Conservation (phyloP, 176 grass and related monocot genomes). For the Musa beccarii region DNA sequence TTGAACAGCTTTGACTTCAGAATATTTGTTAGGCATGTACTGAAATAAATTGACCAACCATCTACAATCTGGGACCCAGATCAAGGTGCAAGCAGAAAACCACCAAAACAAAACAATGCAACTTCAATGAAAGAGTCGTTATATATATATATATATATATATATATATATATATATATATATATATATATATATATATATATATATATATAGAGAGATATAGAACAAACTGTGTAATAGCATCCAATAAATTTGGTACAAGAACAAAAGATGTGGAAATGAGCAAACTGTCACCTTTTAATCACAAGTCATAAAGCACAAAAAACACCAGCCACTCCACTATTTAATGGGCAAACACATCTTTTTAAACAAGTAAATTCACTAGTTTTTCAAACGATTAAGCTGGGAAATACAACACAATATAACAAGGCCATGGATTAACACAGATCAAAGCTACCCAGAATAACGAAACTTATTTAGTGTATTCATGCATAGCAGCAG, state of each 20-base stretch:
- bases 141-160: too few species aligned
- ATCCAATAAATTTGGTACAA: neutral
- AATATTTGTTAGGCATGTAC: neutral
- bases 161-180: too few species aligned
- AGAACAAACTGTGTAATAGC: neutral
- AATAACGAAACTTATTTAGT: constrained; percentile 36
- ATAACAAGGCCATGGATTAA: neutral
- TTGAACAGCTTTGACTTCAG: neutral
- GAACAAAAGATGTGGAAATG: neutral
- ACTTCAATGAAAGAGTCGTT: neutral
- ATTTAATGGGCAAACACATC: neutral
- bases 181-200: too few species aligned
- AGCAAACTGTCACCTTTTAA: neutral
- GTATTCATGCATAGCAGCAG: constrained; percentile 37
- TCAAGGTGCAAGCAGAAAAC: neutral
- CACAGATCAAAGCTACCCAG: constrained; percentile 24
- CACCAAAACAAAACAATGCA: neutral
- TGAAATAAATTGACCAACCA: neutral
- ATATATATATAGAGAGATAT: too few species aligned
- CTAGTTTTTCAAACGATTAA: neutral
- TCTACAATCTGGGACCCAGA: neutral
- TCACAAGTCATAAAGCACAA: too few species aligned
- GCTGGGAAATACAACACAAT: neutral
- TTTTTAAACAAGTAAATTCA: neutral
- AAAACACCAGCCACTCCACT: neutral